phyloP scores from a whole-genome alignment of 371 early-diverging fungal genomes.

The Synchytrium microbalum region DNA sequence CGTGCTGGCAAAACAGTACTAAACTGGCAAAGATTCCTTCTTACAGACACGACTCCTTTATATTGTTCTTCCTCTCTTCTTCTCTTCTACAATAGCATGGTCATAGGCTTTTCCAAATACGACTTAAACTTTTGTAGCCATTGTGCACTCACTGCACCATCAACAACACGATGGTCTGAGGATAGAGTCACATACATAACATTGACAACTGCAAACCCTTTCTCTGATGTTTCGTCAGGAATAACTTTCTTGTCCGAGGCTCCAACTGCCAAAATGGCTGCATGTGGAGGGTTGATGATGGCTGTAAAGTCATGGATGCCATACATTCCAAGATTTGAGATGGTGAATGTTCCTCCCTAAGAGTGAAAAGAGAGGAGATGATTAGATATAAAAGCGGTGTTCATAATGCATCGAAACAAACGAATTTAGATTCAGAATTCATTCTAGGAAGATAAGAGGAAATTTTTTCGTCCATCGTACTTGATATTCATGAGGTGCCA shows the following conservation, averaged over 20 bases:
- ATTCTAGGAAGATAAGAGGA: background rate
- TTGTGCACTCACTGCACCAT: conserved; percentile 91
- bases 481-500: conserved; percentile 93
- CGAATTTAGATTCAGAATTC: background rate
- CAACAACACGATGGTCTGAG: conserved; percentile 94
- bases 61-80: no score
- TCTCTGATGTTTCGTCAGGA: conserved; percentile 54
- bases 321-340: conserved; percentile 97
- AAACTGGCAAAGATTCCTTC: no score
- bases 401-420: no score
- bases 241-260: conserved; percentile 75
- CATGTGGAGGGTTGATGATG: conserved; percentile 96
- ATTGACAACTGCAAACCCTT: conserved; percentile 53
- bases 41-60: no score
- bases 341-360: conserved; percentile 89
- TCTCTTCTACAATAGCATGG: conserved; percentile 71
- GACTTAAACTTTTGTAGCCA: conserved; percentile 87
- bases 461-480: conserved; percentile 28
- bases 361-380: conserved; percentile 15
- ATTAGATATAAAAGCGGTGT: no score
- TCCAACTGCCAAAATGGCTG: conserved; percentile 92
- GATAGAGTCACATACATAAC: conserved; percentile 85
- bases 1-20: no score
- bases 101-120: conserved; percentile 94
- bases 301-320: conserved; percentile 91